Conservation (phyloP, 129 eudicot genomes). For the Heracleum sosnowskyi region DNA sequence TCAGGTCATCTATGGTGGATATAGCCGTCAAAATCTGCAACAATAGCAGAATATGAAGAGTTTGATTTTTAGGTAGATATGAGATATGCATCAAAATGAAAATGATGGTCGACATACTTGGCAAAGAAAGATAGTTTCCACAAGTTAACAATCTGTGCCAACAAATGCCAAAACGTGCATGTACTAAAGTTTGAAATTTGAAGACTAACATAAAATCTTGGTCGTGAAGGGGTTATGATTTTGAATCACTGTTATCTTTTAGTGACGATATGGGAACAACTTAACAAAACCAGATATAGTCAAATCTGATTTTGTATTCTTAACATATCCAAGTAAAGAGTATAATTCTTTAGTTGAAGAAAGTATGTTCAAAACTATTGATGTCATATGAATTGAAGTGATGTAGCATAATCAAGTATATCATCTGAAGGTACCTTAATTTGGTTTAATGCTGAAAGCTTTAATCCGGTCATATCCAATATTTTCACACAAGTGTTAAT, state of each 20-base stretch:
- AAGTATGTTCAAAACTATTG: not conserved
- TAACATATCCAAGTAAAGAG: not conserved
- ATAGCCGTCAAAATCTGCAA: conserved; percentile 79
- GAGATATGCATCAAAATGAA: not conserved
- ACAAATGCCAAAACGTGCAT: not conserved
- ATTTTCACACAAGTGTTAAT: conserved; percentile 75
- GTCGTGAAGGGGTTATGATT: not conserved
- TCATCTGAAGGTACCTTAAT: conserved; percentile 46
- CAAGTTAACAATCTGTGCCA: not conserved
- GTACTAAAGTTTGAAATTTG: not conserved
- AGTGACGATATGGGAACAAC: not conserved
- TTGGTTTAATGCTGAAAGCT: conserved; percentile 77
- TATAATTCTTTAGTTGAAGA: not conserved
- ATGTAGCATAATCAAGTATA: not conserved
- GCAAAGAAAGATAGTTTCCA: not conserved
- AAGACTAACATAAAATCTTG: not conserved
- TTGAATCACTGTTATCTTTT: not conserved
- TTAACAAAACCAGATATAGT: not conserved
- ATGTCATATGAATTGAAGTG: not conserved
- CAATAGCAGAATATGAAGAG: not conserved
- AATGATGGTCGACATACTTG: not conserved
- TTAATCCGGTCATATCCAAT: conserved; percentile 91
- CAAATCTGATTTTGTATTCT: not conserved
- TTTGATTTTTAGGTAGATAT: not conserved
- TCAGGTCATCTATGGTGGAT: conserved; percentile 88